Percentiles rank a stretch among this genome's conserved stretches.
phyloP scores from a whole-genome alignment of 495 filamentous ascomycete species.

The Niebla homalea region DNA sequence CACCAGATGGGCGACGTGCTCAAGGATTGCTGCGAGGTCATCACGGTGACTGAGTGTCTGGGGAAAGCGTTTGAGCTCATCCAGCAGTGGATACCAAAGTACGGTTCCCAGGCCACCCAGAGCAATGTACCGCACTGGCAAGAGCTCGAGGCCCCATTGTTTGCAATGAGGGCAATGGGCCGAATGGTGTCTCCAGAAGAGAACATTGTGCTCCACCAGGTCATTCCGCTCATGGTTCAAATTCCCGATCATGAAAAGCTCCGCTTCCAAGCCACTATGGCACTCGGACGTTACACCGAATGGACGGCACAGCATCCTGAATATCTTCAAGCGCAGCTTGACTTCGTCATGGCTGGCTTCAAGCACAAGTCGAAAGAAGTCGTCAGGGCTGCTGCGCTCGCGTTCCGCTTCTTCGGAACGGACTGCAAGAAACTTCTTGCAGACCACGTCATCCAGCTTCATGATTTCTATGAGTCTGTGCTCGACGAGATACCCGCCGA shows the following conservation, averaged over 20 bases:
- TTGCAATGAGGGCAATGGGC: conserved; percentile 92
- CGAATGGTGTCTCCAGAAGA: conserved; percentile 90
- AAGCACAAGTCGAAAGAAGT: conserved; percentile 75
- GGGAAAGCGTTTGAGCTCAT: conserved; percentile 74
- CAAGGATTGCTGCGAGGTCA: conserved; percentile 93
- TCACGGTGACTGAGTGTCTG: conserved; percentile 81
- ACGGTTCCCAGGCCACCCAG: conserved; percentile 57
- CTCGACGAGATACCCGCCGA: conserved; percentile 67
- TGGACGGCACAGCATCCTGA: conserved; percentile 94
- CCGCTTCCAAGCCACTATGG: conserved; percentile 94
- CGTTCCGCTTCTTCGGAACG: conserved; percentile 90
- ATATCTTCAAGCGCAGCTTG: conserved; percentile 77
- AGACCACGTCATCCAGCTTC: conserved; percentile 66
- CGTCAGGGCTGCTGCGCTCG: conserved; percentile 76
- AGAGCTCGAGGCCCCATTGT: conserved; percentile 85
- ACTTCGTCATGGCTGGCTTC: conserved; percentile 89
- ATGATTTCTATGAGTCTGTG: conserved; percentile 80
- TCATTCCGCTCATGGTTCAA: conserved; percentile 83
- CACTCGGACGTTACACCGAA: conserved; percentile 88
- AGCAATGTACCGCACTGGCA: conserved; percentile 92
- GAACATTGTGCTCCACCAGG: conserved; percentile 66
- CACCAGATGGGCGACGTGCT: conserved; percentile 97
- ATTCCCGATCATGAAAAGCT: conserved; percentile 94
- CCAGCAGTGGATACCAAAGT: conserved; percentile 72
- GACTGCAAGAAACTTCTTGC: conserved; percentile 82